Evolutionary conservation across 108 stramenopile genomes (phyloP).

Genomic region (Chaetoceros muelleri): DNA sequence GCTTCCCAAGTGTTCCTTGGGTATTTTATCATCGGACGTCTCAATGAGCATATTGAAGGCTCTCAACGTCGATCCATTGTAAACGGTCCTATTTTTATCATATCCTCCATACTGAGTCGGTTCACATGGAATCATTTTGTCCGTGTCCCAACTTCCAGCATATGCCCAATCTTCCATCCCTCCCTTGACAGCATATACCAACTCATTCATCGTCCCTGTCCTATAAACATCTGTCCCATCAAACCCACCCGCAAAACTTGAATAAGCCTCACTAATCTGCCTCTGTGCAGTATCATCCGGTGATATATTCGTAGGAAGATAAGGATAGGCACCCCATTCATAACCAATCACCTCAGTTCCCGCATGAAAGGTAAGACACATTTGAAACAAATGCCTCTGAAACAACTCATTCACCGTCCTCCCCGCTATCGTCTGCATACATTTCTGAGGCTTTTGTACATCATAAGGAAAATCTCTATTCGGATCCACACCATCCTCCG

Average conservation of each 20-base stretch:
- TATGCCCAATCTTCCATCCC: constrained; percentile 98
- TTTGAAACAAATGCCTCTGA: constrained; percentile 85
- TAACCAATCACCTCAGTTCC: constrained; percentile 88
- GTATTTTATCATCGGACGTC: constrained; percentile 65
- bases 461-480: constrained; percentile 59
- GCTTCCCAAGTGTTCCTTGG: constrained; percentile 50
- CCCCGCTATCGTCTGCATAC: constrained; percentile 89
- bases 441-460: constrained; percentile 21
- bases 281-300: constrained; percentile 56
- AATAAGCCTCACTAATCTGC: constrained; percentile 26
- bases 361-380: constrained; percentile 92
- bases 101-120: constrained; percentile 59
- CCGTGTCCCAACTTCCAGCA: constrained; percentile 86
- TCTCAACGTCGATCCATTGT: constrained; percentile 72
- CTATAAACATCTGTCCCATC: constrained; percentile 29
- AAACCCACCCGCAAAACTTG: constrained; percentile 35
- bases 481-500: constrained; percentile 33
- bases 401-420: constrained; percentile 87
- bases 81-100: constrained; percentile 38
- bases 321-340: constrained; percentile 82
- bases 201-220: constrained; percentile 62
- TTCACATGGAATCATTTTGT: constrained; percentile 52
- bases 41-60: constrained; percentile 90
- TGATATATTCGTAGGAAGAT: constrained; percentile 15
- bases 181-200: constrained; percentile 92